Conservation (phyloP, 1,284 basidiomycete genomes). For the Ganoderma boninense region DNA sequence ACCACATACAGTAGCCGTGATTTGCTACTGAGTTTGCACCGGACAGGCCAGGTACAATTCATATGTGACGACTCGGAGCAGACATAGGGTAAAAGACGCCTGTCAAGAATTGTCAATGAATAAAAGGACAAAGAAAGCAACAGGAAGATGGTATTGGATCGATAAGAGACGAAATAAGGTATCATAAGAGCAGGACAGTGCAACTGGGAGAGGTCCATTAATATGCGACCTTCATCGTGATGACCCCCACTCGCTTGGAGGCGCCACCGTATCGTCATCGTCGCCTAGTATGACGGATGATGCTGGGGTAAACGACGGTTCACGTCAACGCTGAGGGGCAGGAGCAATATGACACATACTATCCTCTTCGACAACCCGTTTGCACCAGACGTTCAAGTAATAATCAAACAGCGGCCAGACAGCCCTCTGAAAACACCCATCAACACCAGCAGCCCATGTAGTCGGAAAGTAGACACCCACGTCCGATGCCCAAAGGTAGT, state of each 20-base stretch:
- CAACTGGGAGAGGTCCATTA: background rate
- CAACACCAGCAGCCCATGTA: background rate
- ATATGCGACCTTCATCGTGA: background rate
- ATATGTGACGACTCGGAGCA: background rate
- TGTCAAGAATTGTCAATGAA: background rate
- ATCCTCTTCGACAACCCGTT: background rate
- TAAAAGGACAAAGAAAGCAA: background rate
- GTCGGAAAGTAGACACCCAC: constrained; percentile 3
- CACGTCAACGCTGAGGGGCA: background rate
- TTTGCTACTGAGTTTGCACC: background rate
- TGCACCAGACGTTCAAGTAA: constrained; percentile 5
- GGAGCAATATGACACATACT: background rate
- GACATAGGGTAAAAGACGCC: background rate
- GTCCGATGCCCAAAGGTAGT: constrained; percentile 21
- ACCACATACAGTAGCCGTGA: background rate
- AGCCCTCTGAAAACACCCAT: background rate
- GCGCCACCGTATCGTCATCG: constrained; percentile 7
- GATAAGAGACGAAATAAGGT: background rate
- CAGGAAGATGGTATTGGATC: background rate
- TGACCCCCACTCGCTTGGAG: constrained; percentile 8
- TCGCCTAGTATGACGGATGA: background rate
- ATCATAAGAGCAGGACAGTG: background rate
- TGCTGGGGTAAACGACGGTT: background rate
- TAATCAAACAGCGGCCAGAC: constrained; percentile 20
- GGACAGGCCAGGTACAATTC: background rate